These are phyloP conservation scores for Suillus sp. DNA, from an alignment of 768 basidiomycete species.

Conservation along the genomic window DNA sequence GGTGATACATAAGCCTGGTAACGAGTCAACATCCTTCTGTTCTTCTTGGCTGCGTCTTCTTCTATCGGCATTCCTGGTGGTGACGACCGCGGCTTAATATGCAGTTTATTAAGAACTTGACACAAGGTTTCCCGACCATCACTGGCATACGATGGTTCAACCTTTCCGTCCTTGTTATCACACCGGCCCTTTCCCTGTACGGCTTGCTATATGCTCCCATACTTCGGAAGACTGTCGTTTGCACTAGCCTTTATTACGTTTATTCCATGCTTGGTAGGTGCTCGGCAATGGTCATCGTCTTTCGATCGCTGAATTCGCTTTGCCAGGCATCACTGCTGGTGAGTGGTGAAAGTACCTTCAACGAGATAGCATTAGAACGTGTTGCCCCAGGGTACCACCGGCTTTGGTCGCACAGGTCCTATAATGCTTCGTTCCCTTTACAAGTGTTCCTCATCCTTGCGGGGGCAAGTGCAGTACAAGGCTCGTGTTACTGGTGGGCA, in stretches of 20 bases:
- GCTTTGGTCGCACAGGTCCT: slow-evolving; percentile 84
- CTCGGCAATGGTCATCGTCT: slow-evolving; percentile 14
- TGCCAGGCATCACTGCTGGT: slow-evolving; percentile 55
- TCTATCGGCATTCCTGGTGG: neutral
- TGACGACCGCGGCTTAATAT: slow-evolving; percentile 16
- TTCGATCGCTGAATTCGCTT: slow-evolving; percentile 18
- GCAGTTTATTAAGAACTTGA: slow-evolving; percentile 19
- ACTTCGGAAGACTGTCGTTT: slow-evolving; percentile 56
- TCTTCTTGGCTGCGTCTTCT: slow-evolving; percentile 7
- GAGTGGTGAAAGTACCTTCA: slow-evolving; percentile 7
- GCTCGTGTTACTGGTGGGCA: slow-evolving; percentile 88
- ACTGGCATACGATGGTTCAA: slow-evolving; percentile 77
- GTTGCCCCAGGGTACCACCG: slow-evolving; percentile 68
- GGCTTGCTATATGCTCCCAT: slow-evolving; percentile 56
- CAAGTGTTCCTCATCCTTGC: slow-evolving; percentile 71
- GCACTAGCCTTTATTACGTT: slow-evolving; percentile 71
- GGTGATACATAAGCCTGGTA: slow-evolving; percentile 31
- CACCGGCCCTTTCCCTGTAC: slow-evolving; percentile 71
- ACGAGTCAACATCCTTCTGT: slow-evolving; percentile 16
- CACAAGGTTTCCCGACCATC: slow-evolving; percentile 46
- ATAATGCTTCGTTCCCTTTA: slow-evolving; percentile 72
- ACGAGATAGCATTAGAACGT: slow-evolving; percentile 10
- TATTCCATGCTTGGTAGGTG: slow-evolving; percentile 81
- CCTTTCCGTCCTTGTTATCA: slow-evolving; percentile 64
- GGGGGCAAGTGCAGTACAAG: slow-evolving; percentile 83